phyloP scores from a whole-genome alignment of 1,284 basidiomycete species.

The Cryptococcus sp. region DNA sequence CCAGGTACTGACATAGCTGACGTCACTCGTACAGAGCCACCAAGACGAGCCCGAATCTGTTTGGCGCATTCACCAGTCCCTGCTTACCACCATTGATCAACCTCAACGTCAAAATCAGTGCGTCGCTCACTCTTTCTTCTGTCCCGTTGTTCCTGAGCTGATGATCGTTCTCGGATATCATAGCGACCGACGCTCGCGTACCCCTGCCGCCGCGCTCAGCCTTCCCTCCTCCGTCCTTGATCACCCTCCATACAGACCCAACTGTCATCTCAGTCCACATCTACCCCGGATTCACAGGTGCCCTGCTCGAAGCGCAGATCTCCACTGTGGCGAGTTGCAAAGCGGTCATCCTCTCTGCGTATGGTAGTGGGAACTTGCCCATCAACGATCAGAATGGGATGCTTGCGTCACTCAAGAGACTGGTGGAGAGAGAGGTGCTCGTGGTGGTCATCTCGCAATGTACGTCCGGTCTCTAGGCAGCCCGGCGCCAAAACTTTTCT shows the following conservation, averaged over 20 bases:
- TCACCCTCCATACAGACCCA: slow-evolving; percentile 33
- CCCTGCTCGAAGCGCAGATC: slow-evolving; percentile 46
- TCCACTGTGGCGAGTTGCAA: slow-evolving; percentile 44
- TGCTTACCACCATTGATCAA: slow-evolving; percentile 44
- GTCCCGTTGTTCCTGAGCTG: background rate
- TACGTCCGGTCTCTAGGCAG: slow-evolving; percentile 20
- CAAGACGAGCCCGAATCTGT: slow-evolving; percentile 45
- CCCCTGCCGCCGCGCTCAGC: slow-evolving; percentile 19
- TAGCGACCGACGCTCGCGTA: slow-evolving; percentile 14
- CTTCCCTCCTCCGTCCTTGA: slow-evolving; percentile 29
- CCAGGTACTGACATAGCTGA: background rate
- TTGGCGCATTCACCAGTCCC: slow-evolving; percentile 46
- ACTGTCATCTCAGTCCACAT: slow-evolving; percentile 36
- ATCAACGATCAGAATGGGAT: slow-evolving; percentile 41
- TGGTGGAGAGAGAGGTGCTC: slow-evolving; percentile 46
- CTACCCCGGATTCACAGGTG: slow-evolving; percentile 46
- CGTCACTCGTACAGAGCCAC: slow-evolving; percentile 27
- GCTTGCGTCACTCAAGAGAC: slow-evolving; percentile 35
- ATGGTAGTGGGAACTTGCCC: slow-evolving; percentile 48
- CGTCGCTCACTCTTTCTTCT: slow-evolving; percentile 12
- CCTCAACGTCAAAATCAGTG: slow-evolving; percentile 51
- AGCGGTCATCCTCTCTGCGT: slow-evolving; percentile 49
- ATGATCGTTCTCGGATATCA: background rate
- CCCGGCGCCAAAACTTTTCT: too few relatives aligned
- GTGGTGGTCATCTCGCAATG: slow-evolving; percentile 51